A percentile compares a stretch with the other conserved stretches of the same genome.
These are phyloP conservation scores for Suillus plorans DNA, from an alignment of 768 basidiomycete species.

Conservation along the genomic window DNA sequence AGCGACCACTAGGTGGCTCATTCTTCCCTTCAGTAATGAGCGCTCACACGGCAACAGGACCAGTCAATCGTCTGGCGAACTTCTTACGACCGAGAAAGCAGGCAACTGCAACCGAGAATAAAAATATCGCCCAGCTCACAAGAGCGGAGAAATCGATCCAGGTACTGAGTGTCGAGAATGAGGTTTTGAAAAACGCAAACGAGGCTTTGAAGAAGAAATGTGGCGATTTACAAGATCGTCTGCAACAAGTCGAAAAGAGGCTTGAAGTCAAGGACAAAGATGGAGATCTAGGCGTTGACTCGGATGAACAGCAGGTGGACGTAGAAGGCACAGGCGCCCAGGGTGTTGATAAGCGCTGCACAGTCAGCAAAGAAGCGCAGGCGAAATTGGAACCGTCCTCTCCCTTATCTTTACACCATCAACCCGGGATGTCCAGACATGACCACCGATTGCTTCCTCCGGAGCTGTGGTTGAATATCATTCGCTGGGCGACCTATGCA, in stretches of 20 bases:
- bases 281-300: neutral
- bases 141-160: neutral
- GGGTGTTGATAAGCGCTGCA: neutral
- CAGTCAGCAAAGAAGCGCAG: neutral
- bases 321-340: neutral
- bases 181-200: neutral
- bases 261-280: neutral
- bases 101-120: too few relatives aligned
- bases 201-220: neutral
- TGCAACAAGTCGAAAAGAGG: neutral
- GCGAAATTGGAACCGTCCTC: neutral
- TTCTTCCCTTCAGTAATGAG: neutral
- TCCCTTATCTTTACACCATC: neutral
- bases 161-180: neutral
- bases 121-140: neutral
- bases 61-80: neutral
- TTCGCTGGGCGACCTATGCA: constrained; percentile 42
- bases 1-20: neutral
- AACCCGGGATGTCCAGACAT: neutral
- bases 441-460: constrained; percentile 36
- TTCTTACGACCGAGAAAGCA: neutral
- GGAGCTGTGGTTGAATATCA: constrained; percentile 56
- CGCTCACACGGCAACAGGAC: neutral
- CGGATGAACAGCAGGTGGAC: neutral
- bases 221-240: neutral